Evolutionary conservation across 208 protist species (phyloP), one percentile per base, ranked within the genome.

Genomic region (Phytomonas francai): DNA sequence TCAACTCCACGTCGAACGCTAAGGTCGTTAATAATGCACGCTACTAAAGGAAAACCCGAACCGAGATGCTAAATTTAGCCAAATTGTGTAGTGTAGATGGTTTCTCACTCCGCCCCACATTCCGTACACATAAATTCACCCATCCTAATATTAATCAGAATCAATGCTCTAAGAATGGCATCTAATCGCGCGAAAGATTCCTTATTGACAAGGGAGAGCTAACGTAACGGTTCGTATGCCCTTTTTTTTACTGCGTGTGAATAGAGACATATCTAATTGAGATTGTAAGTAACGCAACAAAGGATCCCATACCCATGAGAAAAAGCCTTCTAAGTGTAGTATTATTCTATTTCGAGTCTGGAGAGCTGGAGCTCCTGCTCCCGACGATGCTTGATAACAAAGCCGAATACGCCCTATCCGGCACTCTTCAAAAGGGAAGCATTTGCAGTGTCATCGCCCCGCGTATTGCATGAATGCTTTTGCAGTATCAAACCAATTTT

Each of bases 401-500:
- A 62, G 27, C 91, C 91, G 70, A 93, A 97, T 22, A 87, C 71
- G 12, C 91, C 91, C 8, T 84, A 92, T 27, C 42, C 58, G 16
- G 87, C 89, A 71, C 85, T 88, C 67, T 87, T 79, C 29, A 93
- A 73, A 16, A 97, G 63, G 12, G 80, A 80, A 2, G 83, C 77
- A 61, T 75, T 93, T 34, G 85, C 91, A 63, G 83, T 93, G 29
- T 65, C 76, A 71, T 97, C 88, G 57, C 82, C 84, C 65, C 89
- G 88, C 36, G 63, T 88, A 65, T 97, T 97, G 65, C 74, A 85
- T 14, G 91, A 85, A 65, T 97, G 88, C 72, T 95, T 94, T 30
- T 94, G 76, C 56, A 97, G 78, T 36, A 95, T 70, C 25, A 78
- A 83, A 25, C 89, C 91, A 0, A 89, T 95, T 75, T 92, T 94